These are phyloP conservation scores for Tetracladium marchalianum DNA, from an alignment of 495 filamentous ascomycete species.

Conservation along the genomic window DNA sequence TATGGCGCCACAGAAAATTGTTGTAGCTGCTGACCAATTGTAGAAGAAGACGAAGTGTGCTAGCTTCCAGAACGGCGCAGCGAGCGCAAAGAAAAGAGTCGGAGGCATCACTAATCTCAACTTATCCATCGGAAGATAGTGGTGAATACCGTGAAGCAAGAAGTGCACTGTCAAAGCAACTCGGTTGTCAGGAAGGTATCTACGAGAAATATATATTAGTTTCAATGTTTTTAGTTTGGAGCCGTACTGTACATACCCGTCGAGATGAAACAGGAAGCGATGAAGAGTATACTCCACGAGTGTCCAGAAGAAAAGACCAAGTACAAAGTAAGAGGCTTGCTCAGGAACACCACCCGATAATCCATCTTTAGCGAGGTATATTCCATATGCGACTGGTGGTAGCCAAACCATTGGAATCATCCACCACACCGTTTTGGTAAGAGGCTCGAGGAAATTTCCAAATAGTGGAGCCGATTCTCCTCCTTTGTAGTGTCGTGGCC, in stretches of 20 bases:
- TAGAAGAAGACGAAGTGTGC: slow-evolving; percentile 77
- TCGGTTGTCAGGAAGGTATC: slow-evolving; percentile 85
- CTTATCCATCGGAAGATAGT: slow-evolving; percentile 98
- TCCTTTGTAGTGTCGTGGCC: slow-evolving; percentile 87
- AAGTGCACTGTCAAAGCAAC: slow-evolving; percentile 87
- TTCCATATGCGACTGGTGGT: slow-evolving; percentile 68
- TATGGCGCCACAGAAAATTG: slow-evolving; percentile 79
- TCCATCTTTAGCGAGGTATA: slow-evolving; percentile 53
- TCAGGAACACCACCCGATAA: slow-evolving; percentile 17
- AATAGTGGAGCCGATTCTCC: slow-evolving; percentile 90
- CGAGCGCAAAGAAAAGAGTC: slow-evolving; percentile 73
- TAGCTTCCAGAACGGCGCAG: slow-evolving; percentile 86
- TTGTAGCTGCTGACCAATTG: slow-evolving; percentile 70
- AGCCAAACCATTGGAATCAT: slow-evolving; percentile 78
- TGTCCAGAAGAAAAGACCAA: slow-evolving; percentile 68
- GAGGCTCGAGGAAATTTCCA: slow-evolving; percentile 93
- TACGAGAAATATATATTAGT: slow-evolving; percentile 24
- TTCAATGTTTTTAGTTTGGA: slow-evolving; percentile 8
- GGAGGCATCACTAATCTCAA: slow-evolving; percentile 97
- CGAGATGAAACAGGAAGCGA: slow-evolving; percentile 88
- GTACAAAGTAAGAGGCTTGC: slow-evolving; percentile 14
- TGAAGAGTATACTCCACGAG: slow-evolving; percentile 87
- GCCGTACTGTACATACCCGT: slow-evolving; percentile 48
- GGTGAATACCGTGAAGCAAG: slow-evolving; percentile 92
- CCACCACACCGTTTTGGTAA: slow-evolving; percentile 92